These are phyloP conservation scores for Candida gorgasii DNA, from an alignment of 805 yeast species.

Conservation along the genomic window DNA sequence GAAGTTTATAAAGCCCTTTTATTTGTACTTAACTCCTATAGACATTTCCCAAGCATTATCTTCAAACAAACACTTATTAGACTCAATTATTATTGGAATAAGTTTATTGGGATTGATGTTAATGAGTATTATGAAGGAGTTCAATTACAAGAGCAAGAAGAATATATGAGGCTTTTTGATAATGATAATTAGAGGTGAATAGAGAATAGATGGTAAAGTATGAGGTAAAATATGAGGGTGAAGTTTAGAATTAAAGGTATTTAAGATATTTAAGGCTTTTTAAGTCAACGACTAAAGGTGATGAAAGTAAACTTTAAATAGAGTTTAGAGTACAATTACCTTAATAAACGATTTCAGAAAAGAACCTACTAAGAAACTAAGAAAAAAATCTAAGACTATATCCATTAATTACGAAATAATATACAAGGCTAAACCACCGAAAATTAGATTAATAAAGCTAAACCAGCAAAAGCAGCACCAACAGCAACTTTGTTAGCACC, in stretches of 20 bases:
- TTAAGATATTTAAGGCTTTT: no score
- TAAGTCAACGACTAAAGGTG: no score
- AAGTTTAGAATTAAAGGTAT: no score
- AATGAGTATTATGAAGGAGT: constrained; percentile 17
- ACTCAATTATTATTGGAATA: constrained; percentile 65
- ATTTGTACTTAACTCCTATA: constrained; percentile 67
- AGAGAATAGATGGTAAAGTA: no score
- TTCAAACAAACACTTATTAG: constrained; percentile 52
- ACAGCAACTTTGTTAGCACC: constrained; percentile 28
- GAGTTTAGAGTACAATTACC: no score
- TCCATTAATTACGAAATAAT: constrained; percentile 2
- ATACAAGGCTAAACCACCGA: constrained; percentile 6
- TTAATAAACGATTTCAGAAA: no score
- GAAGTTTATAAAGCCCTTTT: constrained; percentile 60
- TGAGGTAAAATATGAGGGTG: no score
- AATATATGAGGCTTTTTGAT: constrained; percentile 14
- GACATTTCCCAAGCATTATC: constrained; percentile 64
- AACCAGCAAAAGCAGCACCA: constrained; percentile 42
- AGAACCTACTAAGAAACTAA: no score
- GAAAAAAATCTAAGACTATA: no score
- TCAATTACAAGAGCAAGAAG: constrained; percentile 15
- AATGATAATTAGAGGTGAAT: no score
- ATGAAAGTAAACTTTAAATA: no score
- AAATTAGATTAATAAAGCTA: constrained; percentile 37
- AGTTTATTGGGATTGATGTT: constrained; percentile 55